Evolutionary conservation across 192 early-diverging fungal species (phyloP), one percentile per base, ranked within the genome.

Genomic region (Neocallimastix lanati): DNA sequence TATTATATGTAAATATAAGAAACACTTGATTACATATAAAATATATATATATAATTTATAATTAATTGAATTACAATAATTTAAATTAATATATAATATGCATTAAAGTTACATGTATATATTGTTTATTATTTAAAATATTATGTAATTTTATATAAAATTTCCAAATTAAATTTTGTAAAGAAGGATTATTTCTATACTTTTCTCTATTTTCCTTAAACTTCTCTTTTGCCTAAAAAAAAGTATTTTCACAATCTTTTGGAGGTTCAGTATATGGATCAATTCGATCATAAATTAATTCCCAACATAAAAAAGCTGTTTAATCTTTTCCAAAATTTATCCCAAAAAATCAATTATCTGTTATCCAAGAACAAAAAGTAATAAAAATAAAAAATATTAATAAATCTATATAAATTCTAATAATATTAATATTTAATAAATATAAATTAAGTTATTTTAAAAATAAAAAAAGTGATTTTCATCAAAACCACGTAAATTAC

Each of bases 301-400:
- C 0, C 98, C 98, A 29, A 98, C 91, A 79, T 92, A 92, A 82
- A 91, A 91, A 80, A 98, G 98, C 76, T 89, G 92, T 80, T 93
- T 90, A 80, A 93, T 91, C 76, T 95, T 92, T 76, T 91, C 88
- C 83, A 96, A 99, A 82, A 97, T 96, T 21, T 85, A 85, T 50
- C 91, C 91, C 98, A 96, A 99, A 77, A 88, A 86, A 21, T 91
- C 86, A 40, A 96, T 77, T 16, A 83, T 85, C 92, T 94, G 78
- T 35, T 35, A 82, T 28, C 77, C 29, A 25, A 79, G 21, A n/a
- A 33, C 27, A n/a, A n/a, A 28, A 30, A 28, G n/a, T n/a, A n/a
- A n/a, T n/a, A n/a, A n/a, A n/a, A n/a, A n/a, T n/a, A n/a, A n/a
- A n/a, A n/a, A n/a, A n/a, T n/a, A n/a, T n/a, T n/a, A n/a, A n/a